Evolutionary conservation across 768 basidiomycete genomes (phyloP).

Genomic region (Mycena latifolia): DNA sequence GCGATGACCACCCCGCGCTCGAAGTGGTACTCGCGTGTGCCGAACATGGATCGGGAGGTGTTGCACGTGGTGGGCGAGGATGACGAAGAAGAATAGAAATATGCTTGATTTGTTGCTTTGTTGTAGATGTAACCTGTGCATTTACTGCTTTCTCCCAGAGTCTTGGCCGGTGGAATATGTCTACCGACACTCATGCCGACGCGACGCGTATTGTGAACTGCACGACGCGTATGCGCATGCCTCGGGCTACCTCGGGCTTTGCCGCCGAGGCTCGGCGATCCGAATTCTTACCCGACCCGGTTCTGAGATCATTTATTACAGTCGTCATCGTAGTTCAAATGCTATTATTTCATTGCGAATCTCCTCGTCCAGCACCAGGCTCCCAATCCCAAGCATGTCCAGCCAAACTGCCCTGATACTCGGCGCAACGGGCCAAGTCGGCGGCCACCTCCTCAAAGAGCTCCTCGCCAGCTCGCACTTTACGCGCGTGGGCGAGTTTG

Average conservation of each 20-base stretch:
- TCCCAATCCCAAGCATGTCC: neutral
- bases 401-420: slow-evolving; percentile 71
- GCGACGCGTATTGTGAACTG: neutral
- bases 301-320: no score
- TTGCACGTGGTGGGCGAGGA: slow-evolving; percentile 49
- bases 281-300: no score
- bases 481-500: slow-evolving; percentile 76
- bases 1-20: slow-evolving; percentile 52
- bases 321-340: no score
- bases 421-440: slow-evolving; percentile 81
- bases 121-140: neutral
- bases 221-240: no score
- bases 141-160: no score
- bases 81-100: slow-evolving; percentile 43
- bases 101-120: neutral
- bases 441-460: slow-evolving; percentile 69
- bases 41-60: slow-evolving; percentile 46
- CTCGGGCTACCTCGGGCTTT: no score
- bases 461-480: slow-evolving; percentile 70
- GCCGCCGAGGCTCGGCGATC: no score
- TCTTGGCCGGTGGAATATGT: no score
- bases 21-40: slow-evolving; percentile 79
- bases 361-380: no score
- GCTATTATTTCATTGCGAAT: no score
- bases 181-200: no score